Evolutionary conservation across 2,329 filamentous ascomycete species (phyloP).

Genomic region (Diaporthe citri): DNA sequence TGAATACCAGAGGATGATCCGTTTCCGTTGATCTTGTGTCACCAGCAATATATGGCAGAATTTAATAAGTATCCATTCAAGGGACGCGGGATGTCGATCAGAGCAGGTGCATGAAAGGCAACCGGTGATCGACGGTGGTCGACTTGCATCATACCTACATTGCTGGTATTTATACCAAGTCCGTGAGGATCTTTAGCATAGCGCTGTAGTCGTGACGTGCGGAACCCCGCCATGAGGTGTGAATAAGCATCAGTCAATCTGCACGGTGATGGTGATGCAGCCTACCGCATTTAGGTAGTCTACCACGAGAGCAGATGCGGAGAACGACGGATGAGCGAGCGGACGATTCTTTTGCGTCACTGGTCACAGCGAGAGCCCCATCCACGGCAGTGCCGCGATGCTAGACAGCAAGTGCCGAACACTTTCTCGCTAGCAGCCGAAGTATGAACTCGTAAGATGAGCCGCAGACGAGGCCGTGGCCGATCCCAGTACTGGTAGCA

Average conservation of each 20-base stretch:
- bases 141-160: too few relatives aligned
- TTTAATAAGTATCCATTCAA: too few relatives aligned
- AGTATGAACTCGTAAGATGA: neutral
- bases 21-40: too few relatives aligned
- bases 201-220: conserved; percentile 9
- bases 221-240: conserved; percentile 15
- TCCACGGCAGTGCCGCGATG: neutral
- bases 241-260: conserved; percentile 20
- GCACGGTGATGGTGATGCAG: conserved; percentile 4
- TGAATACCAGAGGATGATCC: too few relatives aligned
- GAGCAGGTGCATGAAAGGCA: too few relatives aligned
- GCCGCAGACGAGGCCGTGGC: neutral
- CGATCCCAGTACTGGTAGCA: neutral
- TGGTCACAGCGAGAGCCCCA: neutral
- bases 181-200: neutral
- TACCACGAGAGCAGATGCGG: neutral
- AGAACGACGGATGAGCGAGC: neutral
- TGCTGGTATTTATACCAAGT: neutral
- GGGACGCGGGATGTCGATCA: too few relatives aligned
- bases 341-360: neutral
- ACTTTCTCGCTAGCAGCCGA: neutral
- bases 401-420: neutral
- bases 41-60: too few relatives aligned
- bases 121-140: too few relatives aligned
- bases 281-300: neutral